Evolutionary conservation across 805 yeast species (phyloP), one percentile per base, ranked within the genome.

Genomic region (Yarrowia divulgata): DNA sequence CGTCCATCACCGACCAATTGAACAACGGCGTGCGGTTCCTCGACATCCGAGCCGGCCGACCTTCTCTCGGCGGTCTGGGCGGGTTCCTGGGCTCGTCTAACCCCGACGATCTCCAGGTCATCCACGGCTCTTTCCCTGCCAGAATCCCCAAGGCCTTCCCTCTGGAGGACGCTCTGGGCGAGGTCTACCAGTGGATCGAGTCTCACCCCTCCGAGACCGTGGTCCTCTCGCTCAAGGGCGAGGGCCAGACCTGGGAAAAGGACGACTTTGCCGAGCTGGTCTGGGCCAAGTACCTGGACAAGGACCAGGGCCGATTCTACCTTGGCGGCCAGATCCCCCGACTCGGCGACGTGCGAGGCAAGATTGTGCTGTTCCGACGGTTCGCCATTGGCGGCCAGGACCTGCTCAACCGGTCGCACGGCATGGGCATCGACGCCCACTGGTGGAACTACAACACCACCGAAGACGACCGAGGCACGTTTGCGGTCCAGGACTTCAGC

Each of bases 121-220:
- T 87, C 70, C 94, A 90, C 75, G 93, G 93, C 54, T 87, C 87
- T 71, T 89, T 90, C 78, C 93, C 95, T 0, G 90, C 90, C 50
- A 84, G 84, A 68, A 78, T 89, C 52, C 83, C 87, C 39, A 84
- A 86, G 71, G 85, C 89, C 29, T 82, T 83, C 70, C 82, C 83
- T 72, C 82, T 90, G 69, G 75, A 77, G 8, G 81, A 81, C n/a
- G 83, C 82, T 2, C 80, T 90, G 73, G 77, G 83, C 0, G 90
- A 87, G 68, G 82, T 90, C 46, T 89, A 87, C 74, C 78, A 80
- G 14, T 90, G 88, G 73, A 80, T 90, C 71, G 79, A 81, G 16
- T 70, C 76, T 5, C 83, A 89, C 77, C 78, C 76, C 1, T 81
- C 87, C 4, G 95, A 90, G 78, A 79, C 86, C 12, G 90, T 88